These are phyloP conservation scores for Wolfiporia cocos DNA, from an alignment of 1,284 basidiomycete genomes.

Conservation along the genomic window DNA sequence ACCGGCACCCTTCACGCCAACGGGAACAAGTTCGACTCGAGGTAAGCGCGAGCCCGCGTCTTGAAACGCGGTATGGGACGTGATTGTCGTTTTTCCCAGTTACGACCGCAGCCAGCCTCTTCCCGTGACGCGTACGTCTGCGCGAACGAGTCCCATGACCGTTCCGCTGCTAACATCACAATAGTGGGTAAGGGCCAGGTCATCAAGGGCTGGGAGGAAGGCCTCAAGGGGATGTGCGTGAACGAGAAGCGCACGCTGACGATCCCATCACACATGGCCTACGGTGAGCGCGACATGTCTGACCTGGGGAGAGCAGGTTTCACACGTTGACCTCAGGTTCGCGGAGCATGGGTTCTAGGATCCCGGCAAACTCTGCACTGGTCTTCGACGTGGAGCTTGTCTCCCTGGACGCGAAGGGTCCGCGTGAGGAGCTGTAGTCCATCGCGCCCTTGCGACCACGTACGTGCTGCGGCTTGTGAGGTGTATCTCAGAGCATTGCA, in stretches of 20 bases:
- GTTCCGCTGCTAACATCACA: too few species aligned
- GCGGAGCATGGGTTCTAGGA: conserved; percentile 70
- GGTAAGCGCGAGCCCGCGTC: conserved; percentile 37
- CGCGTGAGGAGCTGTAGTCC: conserved; percentile 33
- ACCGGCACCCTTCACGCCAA: conserved; percentile 70
- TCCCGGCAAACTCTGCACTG: conserved; percentile 80
- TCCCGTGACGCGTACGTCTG: conserved; percentile 54
- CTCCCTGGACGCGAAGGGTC: conserved; percentile 34
- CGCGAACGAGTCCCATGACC: too few species aligned
- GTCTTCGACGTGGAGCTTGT: conserved; percentile 88
- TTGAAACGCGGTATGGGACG: neutral
- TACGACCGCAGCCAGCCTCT: conserved; percentile 64
- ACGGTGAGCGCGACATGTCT: conserved; percentile 51
- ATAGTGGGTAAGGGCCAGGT: conserved; percentile 77
- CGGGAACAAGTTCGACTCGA: conserved; percentile 81
- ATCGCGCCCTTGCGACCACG: too few species aligned
- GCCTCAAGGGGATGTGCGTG: conserved; percentile 80
- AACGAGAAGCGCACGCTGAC: conserved; percentile 89
- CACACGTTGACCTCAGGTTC: conserved; percentile 41
- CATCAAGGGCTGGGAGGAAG: conserved; percentile 80
- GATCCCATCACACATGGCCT: conserved; percentile 74
- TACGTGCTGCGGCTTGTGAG: too few species aligned
- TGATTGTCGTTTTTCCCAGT: conserved; percentile 29
- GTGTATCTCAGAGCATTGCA: too few species aligned
- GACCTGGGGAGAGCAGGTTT: too few species aligned